Conservation (phyloP, 495 filamentous ascomycete genomes). For the Aspergillus kassunensis region DNA sequence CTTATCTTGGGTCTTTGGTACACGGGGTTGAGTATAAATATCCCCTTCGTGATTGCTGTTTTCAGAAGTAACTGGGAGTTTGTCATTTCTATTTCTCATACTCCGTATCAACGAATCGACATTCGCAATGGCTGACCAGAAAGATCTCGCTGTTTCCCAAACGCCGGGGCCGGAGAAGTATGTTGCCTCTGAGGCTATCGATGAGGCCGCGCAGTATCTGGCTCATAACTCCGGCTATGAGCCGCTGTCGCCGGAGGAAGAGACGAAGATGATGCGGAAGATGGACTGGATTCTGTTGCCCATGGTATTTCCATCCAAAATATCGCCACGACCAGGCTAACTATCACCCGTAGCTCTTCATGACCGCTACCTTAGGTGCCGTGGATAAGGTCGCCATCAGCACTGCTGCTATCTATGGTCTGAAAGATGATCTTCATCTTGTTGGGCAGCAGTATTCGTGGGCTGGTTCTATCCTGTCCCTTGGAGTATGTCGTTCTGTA, state of each 20-base stretch:
- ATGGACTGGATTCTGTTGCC: slow-evolving; percentile 47
- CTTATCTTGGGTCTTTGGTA: too few species aligned
- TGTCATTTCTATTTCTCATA: neutral
- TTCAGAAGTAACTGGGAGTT: neutral
- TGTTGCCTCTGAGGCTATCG: neutral
- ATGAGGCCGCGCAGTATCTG: slow-evolving; percentile 7
- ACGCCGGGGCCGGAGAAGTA: neutral
- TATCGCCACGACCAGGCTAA: neutral
- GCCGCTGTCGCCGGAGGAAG: slow-evolving; percentile 73
- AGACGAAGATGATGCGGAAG: slow-evolving; percentile 68
- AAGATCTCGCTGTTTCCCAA: neutral
- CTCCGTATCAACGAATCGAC: neutral
- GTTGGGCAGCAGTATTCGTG: slow-evolving; percentile 10
- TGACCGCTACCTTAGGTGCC: slow-evolving; percentile 1
- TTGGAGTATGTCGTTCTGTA: neutral
- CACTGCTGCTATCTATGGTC: neutral
- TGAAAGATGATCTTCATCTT: neutral
- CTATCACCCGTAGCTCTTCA: neutral
- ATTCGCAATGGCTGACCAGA: neutral
- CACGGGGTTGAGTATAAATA: too few species aligned
- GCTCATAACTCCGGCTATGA: slow-evolving; percentile 47
- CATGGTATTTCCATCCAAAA: neutral
- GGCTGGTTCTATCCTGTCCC: slow-evolving; percentile 5
- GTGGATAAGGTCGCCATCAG: slow-evolving; percentile 4
- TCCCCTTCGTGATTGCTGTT: too few species aligned